Conservation (phyloP, 331 rosid genomes). For the Phaseolus coccineus region DNA sequence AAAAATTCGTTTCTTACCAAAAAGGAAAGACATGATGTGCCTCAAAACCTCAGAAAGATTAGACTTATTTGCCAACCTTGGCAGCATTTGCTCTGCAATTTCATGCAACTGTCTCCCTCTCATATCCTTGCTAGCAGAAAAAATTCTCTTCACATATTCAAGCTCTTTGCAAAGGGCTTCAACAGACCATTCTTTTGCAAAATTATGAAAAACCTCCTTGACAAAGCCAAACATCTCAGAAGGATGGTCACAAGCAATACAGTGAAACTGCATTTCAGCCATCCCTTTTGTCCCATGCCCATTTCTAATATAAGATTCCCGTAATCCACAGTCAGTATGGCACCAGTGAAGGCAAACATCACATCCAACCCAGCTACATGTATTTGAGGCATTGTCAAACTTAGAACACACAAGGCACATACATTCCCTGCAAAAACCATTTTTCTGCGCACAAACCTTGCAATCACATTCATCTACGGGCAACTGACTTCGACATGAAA, state of each 20-base stretch:
- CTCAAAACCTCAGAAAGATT: conserved; percentile 73
- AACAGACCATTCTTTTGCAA: conserved; percentile 87
- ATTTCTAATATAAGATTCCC: conserved; percentile 86
- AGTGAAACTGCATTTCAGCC: conserved; percentile 96
- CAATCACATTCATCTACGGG: conserved; percentile 99
- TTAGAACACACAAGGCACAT: conserved; percentile 97
- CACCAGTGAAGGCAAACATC: conserved; percentile 99
- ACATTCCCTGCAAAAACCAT: conserved; percentile 93
- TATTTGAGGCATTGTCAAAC: conserved; percentile 90
- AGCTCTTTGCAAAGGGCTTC: conserved; percentile 84
- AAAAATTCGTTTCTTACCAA: conserved; percentile 56
- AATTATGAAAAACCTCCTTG: conserved; percentile 90
- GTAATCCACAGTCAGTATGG: conserved; percentile 89
- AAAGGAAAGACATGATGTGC: conserved; percentile 80
- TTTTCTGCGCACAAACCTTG: conserved; percentile 84
- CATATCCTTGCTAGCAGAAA: conserved; percentile 84
- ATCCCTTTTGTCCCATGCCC: conserved; percentile 74
- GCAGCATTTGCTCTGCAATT: conserved; percentile 72
- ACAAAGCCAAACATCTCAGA: conserved; percentile 99
- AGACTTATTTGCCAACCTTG: conserved; percentile 75
- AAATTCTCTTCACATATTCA: conserved; percentile 89
- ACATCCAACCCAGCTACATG: conserved; percentile 98
- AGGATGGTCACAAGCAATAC: conserved; percentile 96
- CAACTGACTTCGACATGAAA: conserved; percentile 68
- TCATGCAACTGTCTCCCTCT: conserved; percentile 85